Evolutionary conservation across 371 early-diverging fungal species (phyloP).

Genomic region (Mucor racemosus): DNA sequence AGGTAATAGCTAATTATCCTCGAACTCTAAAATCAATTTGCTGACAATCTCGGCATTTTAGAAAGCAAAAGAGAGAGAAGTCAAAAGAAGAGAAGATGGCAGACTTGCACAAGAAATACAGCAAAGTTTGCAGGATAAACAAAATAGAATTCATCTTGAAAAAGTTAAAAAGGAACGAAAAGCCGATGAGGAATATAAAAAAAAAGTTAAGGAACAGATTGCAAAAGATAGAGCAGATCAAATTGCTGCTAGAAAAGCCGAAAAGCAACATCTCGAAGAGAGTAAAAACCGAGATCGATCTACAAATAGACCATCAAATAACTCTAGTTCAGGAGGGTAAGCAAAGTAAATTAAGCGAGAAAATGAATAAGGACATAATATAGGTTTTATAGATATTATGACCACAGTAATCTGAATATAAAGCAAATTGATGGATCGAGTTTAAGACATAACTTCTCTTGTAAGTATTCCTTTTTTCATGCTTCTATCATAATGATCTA

Average conservation of each 20-base stretch:
- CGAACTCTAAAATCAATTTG: background rate
- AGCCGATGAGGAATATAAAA: conserved; percentile 38
- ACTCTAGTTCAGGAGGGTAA: background rate
- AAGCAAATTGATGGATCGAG: conserved; percentile 43
- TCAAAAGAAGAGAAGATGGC: conserved; percentile 36
- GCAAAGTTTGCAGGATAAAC: conserved; percentile 27
- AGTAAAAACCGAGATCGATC: background rate
- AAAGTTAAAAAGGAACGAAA: conserved; percentile 36
- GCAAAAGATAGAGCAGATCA: conserved; percentile 38
- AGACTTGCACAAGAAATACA: conserved; percentile 29
- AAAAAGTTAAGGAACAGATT: conserved; percentile 40
- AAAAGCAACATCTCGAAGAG: background rate
- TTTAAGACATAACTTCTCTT: conserved; percentile 31
- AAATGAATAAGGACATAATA: background rate
- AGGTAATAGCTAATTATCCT: background rate
- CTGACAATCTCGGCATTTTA: background rate
- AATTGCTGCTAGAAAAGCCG: conserved; percentile 23
- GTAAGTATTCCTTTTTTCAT: conserved; percentile 16
- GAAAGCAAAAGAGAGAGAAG: conserved; percentile 32
- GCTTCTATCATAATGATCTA: background rate
- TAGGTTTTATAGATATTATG: background rate
- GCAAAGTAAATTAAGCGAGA: background rate
- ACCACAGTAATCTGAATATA: conserved; percentile 31
- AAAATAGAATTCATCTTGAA: conserved; percentile 31
- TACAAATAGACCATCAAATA: background rate